Base-by-base conservation (phyloP, 106 monocot genomes). In the Acorus calamus region DNA sequence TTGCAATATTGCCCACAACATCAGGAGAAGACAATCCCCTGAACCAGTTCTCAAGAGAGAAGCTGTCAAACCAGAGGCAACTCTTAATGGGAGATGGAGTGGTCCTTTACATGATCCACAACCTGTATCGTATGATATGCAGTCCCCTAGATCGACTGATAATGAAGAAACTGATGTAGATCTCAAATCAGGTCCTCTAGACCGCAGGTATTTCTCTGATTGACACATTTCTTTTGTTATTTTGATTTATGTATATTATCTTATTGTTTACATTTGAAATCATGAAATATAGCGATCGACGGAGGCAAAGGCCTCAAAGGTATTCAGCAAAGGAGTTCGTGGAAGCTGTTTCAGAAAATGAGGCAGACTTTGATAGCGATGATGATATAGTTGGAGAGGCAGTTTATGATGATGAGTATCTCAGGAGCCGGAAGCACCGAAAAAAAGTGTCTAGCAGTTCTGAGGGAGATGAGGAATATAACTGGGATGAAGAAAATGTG, bases 341-440 rank as follows among this genome's bases (percentile, higher is more conserved):
- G 7, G 80, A 84, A 59, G 84, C 75, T 65, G 64, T 84, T 65
- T 77, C 87, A 13, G 96, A 88, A 41, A 77, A 81, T 49, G 86
- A 86, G 44, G 69, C 71, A 3, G 77, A 71, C 42, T 85, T 80
- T 54, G 79, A 84, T 44, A 94, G 90, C 63, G 96, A 96, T 55
- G 92, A 92, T 65, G 96, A 96, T 73, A 91, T 96, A 65, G 82
- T 96, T 8, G 96, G 96, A 51, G 96, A 96, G 78, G 96, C 84
- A 56, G 83, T 96, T 7, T 96, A 96, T 65, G 96, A 96, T 46
- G 96, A 96, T 4, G 87, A 90, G 67, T 96, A 96, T 63, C 76
- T 90, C 4, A 80, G 67, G 73, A 87, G 55, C 28, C 69, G 74
- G 49, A 90, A 90, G 75, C 90, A 72, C 28, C 28, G 28, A 48